A percentile compares a stretch with the other conserved stretches of the same genome.
Conservation (phyloP, 2,329 filamentous ascomycete species). For the Fusarium annulatum region DNA sequence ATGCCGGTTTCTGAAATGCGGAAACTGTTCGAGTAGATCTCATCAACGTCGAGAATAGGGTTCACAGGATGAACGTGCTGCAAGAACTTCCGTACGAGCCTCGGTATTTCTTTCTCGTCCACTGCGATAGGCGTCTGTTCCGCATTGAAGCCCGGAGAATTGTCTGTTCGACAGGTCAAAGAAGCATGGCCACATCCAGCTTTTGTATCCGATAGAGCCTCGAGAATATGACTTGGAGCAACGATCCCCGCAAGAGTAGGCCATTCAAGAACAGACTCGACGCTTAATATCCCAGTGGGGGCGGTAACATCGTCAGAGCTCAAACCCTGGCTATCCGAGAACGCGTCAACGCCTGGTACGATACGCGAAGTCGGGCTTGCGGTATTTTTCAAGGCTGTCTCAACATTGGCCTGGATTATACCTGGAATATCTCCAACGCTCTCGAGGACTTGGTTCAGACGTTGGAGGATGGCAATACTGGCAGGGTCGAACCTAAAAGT, state of each 20-base stretch:
- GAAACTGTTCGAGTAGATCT: neutral
- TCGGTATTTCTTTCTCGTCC: neutral
- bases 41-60: neutral
- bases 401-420: neutral
- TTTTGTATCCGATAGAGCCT: neutral
- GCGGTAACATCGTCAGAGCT: neutral
- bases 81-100: accelerated
- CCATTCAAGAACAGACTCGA: neutral
- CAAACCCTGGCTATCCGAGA: neutral
- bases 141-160: too few relatives aligned
- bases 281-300: neutral
- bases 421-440: neutral
- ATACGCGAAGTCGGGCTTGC: neutral
- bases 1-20: neutral
- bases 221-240: neutral
- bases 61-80: neutral
- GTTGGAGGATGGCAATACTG: neutral
- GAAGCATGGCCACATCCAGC: neutral
- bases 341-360: neutral
- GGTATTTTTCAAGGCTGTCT: neutral
- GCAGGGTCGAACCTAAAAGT: neutral
- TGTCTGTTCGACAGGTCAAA: neutral
- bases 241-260: neutral
- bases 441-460: neutral
- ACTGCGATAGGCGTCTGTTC: accelerated